These are phyloP conservation scores for Talaromyces funiculosus DNA, from an alignment of 2,329 filamentous ascomycete genomes.

Conservation along the genomic window DNA sequence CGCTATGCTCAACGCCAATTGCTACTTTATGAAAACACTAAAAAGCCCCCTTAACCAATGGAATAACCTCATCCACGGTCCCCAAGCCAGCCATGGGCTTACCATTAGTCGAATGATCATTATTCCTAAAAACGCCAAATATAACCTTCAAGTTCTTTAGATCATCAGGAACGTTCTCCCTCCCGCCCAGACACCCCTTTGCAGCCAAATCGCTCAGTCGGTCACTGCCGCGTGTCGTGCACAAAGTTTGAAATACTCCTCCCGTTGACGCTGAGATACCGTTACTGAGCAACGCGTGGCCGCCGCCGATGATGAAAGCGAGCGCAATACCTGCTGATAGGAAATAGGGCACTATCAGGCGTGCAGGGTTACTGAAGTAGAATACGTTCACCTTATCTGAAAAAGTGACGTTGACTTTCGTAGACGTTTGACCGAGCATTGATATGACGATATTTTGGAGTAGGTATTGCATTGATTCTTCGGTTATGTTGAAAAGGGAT, in stretches of 20 bases:
- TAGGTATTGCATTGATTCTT: constrained; percentile 1
- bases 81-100: constrained; percentile 7
- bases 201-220: constrained; percentile 9
- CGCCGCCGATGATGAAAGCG: constrained; percentile 10
- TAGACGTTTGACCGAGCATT: constrained; percentile 9
- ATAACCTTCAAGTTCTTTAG: constrained; percentile 16
- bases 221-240: constrained; percentile 13
- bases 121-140: constrained; percentile 14
- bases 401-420: constrained; percentile 2
- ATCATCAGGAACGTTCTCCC: constrained; percentile 16
- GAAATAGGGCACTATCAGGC: constrained; percentile 13
- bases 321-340: not conserved
- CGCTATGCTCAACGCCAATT: not conserved
- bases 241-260: constrained; percentile 13
- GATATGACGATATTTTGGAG: constrained; percentile 16
- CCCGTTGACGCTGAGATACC: constrained; percentile 13
- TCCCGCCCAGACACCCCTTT: constrained; percentile 14
- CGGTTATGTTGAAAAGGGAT: constrained; percentile 10
- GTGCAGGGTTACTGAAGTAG: constrained; percentile 4
- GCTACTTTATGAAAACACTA: not conserved
- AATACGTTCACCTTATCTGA: constrained; percentile 7
- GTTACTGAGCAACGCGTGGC: constrained; percentile 11
- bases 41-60: constrained; percentile 7
- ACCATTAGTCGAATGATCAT: not conserved
- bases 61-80: constrained; percentile 8